Percentiles rank a stretch among this genome's conserved stretches.
Evolutionary conservation across 2,329 filamentous ascomycete genomes (phyloP).

Genomic region (Pseudocercospora macadamiae): DNA sequence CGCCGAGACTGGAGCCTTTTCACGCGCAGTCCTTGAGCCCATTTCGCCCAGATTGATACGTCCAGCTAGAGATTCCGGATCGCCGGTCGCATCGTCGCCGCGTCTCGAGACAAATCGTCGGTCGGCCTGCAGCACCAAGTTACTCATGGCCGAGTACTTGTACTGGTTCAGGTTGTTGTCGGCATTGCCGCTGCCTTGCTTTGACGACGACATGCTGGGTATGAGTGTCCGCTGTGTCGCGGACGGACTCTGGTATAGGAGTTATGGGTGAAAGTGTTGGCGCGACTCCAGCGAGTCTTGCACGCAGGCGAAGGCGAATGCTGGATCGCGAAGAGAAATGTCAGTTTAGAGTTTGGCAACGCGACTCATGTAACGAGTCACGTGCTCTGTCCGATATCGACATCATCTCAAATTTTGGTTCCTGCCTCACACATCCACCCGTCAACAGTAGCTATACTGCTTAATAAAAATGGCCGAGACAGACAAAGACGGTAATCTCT

Average conservation of each 20-base stretch:
- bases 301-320: slow-evolving; percentile 7
- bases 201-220: slow-evolving; percentile 35
- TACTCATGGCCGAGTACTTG: slow-evolving; percentile 70
- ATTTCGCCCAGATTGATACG: slow-evolving; percentile 93
- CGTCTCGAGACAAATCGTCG: slow-evolving; percentile 90
- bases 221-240: slow-evolving; percentile 3
- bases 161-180: slow-evolving; percentile 42
- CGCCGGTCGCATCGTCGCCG: slow-evolving; percentile 92
- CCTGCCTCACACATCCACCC: background rate
- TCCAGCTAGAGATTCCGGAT: slow-evolving; percentile 95
- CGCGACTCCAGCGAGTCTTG: slow-evolving; percentile 4
- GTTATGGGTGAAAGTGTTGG: slow-evolving; percentile 3
- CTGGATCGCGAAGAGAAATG: background rate
- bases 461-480: slow-evolving; percentile 17
- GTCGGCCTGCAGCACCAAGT: slow-evolving; percentile 99
- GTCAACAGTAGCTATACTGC: background rate
- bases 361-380: background rate
- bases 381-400: background rate
- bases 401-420: background rate
- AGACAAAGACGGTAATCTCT: slow-evolving; percentile 63
- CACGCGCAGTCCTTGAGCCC: slow-evolving; percentile 80
- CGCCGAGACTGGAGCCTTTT: slow-evolving; percentile 72
- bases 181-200: slow-evolving; percentile 36
- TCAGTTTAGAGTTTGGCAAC: background rate
- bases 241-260: background rate